Percentiles rank a stretch among this genome's conserved stretches.
phyloP scores from a whole-genome alignment of 2,329 filamentous ascomycete genomes.

The Aphanoascus verrucosus region DNA sequence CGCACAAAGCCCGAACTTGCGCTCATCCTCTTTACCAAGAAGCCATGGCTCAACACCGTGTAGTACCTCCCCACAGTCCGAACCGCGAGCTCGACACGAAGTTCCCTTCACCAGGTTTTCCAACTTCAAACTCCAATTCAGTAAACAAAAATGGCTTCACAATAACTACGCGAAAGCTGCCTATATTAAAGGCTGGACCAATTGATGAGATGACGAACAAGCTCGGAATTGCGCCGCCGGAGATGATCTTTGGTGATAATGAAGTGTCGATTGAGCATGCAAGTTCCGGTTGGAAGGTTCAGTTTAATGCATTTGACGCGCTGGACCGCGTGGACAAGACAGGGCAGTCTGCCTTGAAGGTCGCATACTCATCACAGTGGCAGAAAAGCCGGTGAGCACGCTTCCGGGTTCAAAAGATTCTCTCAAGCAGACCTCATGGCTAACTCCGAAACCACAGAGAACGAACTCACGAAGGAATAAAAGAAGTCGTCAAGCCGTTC shows the following conservation, averaged over 20 bases:
- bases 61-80: background rate
- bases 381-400: constrained; percentile 50
- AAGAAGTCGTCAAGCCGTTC: constrained; percentile 88
- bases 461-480: constrained; percentile 73
- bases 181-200: constrained; percentile 82
- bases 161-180: constrained; percentile 76
- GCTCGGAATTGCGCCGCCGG: constrained; percentile 77
- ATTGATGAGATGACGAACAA: constrained; percentile 74
- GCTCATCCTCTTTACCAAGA: background rate
- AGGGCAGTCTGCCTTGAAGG: constrained; percentile 77
- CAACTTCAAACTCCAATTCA: constrained; percentile 13
- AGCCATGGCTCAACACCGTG: background rate
- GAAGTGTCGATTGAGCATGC: constrained; percentile 62
- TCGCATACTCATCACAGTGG: constrained; percentile 88
- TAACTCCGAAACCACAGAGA: constrained; percentile 41
- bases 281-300: constrained; percentile 64
- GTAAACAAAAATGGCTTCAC: constrained; percentile 52
- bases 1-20: background rate
- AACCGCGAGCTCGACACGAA: background rate
- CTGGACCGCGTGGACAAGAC: constrained; percentile 92
- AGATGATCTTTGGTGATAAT: constrained; percentile 99
- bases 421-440: background rate
- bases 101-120: constrained; percentile 1
- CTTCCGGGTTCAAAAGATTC: constrained; percentile 31
- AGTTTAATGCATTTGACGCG: constrained; percentile 77